A percentile compares a stretch with the other conserved stretches of the same genome.
phyloP scores from a whole-genome alignment of 441 rosid genomes.

The Euphorbia celastroides region DNA sequence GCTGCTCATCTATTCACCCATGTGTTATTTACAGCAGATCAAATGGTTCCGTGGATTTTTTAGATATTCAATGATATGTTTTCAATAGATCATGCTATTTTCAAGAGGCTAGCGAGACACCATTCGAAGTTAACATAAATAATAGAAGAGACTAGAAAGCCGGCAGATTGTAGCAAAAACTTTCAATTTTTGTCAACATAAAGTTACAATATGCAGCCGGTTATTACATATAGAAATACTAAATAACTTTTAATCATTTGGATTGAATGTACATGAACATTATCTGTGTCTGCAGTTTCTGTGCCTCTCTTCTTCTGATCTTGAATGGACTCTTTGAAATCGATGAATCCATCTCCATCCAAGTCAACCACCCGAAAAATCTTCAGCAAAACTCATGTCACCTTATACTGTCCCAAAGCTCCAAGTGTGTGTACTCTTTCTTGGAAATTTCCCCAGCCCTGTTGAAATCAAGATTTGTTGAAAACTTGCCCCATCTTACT shows the following conservation, averaged over 20 bases:
- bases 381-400: slow-evolving; percentile 43
- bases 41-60: neutral
- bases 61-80: too few species aligned
- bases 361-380: slow-evolving; percentile 66
- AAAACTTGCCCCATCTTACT: slow-evolving; percentile 64
- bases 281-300: slow-evolving; percentile 46
- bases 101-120: too few species aligned
- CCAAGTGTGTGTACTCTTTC: slow-evolving; percentile 65
- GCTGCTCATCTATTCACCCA: neutral
- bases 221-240: neutral
- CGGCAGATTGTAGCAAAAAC: too few species aligned
- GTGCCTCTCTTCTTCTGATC: slow-evolving; percentile 56
- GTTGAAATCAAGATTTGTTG: slow-evolving; percentile 57
- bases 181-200: too few species aligned
- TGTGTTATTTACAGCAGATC: neutral
- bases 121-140: too few species aligned
- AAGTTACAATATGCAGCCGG: neutral
- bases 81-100: neutral
- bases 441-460: slow-evolving; percentile 82
- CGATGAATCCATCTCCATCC: slow-evolving; percentile 81
- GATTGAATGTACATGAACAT: slow-evolving; percentile 62
- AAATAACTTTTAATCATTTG: slow-evolving; percentile 19
- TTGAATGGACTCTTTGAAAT: slow-evolving; percentile 70
- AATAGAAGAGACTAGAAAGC: too few species aligned
- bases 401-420: slow-evolving; percentile 50